Base-by-base conservation (phyloP, 257 asterid genomes). In the Catharanthus roseus region DNA sequence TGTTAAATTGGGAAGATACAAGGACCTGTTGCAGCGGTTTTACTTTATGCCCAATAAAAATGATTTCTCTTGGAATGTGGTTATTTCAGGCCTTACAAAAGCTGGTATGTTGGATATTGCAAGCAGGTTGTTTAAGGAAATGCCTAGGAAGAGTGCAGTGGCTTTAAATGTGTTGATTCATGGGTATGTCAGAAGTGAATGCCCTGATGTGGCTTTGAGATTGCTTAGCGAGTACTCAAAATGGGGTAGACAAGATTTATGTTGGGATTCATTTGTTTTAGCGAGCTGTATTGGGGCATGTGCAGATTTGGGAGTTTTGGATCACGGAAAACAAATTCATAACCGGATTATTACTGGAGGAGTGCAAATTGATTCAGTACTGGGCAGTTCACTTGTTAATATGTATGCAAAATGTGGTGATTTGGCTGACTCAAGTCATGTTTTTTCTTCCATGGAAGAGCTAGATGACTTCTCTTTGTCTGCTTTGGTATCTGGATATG, bases 281-380 rank as follows among this genome's bases (percentile, higher is more conserved):
- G 82, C 96, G 19, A 84, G 92, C 6, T 87, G 81, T 21, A 53
- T 84, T 28, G 85, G 89, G 49, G 96, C 89, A 71, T 93, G 97
- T 82, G 76, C 86, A 9, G 84, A 86, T 42, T 63, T 82, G 21
- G 79, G 83, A 69, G 70, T 53, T 70, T 71, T 87, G 72, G 81
- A 74, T 63, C 74, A 72, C 51, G 98, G 98, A 78, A 93, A 82
- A 81, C 97, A 90, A 84, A 86, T 93, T 67, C 98, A 93, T 74
- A 80, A 88, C 54, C 82, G 79, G 49, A 80, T 86, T 85, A 69
- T 89, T 50, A 74, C 77, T 28, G 85, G 77, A 50, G 69, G 68
- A 60, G 85, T 89, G 62, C 87, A 86, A 60, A 72, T 80, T 56
- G 97, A 93, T 82, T 81, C 87, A 0, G 87, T 89, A 70, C 71